Evolutionary conservation across 352 stramenopile genomes (phyloP).

Genomic region (Plasmopara muralis): DNA sequence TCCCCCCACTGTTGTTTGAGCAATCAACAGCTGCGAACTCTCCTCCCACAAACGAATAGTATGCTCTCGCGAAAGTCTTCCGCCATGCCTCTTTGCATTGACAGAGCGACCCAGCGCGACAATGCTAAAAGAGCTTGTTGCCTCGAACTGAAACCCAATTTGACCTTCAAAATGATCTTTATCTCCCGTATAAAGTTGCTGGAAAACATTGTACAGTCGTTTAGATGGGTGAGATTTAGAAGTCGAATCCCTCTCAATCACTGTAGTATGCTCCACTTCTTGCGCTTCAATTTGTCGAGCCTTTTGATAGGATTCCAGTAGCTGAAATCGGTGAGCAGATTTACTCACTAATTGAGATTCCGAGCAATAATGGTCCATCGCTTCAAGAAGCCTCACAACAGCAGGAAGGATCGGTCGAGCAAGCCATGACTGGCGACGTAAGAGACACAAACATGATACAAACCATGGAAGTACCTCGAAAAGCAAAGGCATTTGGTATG

Average conservation of each 20-base stretch:
- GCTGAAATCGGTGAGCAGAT: conserved; percentile 52
- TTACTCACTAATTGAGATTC: conserved; percentile 54
- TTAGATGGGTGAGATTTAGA: conserved; percentile 51
- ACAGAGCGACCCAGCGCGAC: conserved; percentile 77
- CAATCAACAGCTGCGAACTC: conserved; percentile 58
- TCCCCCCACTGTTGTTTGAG: conserved; percentile 51
- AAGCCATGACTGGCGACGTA: conserved; percentile 76
- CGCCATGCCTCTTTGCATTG: conserved; percentile 57
- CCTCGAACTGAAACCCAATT: conserved; percentile 87
- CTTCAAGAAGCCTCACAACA: conserved; percentile 54
- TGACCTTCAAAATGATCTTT: conserved; percentile 88
- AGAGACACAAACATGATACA: conserved; percentile 67
- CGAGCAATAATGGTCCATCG: conserved; percentile 69
- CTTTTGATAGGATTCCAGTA: conserved; percentile 55
- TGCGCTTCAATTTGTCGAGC: conserved; percentile 56
- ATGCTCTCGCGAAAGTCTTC: conserved; percentile 60
- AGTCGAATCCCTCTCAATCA: conserved; percentile 38
- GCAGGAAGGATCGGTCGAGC: conserved; percentile 59
- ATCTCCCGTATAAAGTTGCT: conserved; percentile 82
- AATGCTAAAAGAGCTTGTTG: conserved; percentile 71
- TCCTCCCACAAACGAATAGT: conserved; percentile 82
- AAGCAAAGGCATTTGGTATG: conserved; percentile 44
- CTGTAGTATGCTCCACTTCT: conserved; percentile 50
- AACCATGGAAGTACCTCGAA: conserved; percentile 72
- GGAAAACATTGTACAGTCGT: conserved; percentile 83